Percentiles rank a stretch among this genome's conserved stretches.
These are phyloP conservation scores for Microdochium paspali DNA, from an alignment of 2,329 filamentous ascomycete genomes.

Conservation along the genomic window DNA sequence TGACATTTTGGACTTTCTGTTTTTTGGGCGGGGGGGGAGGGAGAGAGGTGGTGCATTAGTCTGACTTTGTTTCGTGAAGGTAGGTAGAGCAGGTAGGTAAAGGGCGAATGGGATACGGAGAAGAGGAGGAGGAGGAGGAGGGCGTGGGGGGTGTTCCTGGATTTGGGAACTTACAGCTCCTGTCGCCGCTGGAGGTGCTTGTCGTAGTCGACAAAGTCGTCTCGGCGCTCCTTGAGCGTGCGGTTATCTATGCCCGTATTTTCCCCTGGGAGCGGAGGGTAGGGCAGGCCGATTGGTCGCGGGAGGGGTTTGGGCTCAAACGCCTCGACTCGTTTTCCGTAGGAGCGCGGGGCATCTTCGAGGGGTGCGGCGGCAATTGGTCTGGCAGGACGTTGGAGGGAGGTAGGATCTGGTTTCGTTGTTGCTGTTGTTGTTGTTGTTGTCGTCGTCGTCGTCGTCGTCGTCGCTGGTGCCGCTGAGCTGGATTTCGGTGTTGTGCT, in stretches of 20 bases:
- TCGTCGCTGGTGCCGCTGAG: neutral
- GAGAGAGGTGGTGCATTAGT: too few relatives aligned
- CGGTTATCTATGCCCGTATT: slow-evolving; percentile 71
- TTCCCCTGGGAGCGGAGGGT: slow-evolving; percentile 66
- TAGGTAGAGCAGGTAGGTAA: too few relatives aligned
- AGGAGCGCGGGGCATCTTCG: slow-evolving; percentile 49
- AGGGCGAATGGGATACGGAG: too few relatives aligned
- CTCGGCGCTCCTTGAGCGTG: slow-evolving; percentile 55
- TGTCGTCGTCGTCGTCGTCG: neutral
- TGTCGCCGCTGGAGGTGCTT: slow-evolving; percentile 71
- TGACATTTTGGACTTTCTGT: slow-evolving; percentile 63
- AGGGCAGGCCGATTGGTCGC: slow-evolving; percentile 73
- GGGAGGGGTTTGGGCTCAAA: slow-evolving; percentile 52
- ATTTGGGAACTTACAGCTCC: slow-evolving; percentile 61
- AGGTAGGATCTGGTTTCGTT: slow-evolving; percentile 14
- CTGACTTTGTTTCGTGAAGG: too few relatives aligned
- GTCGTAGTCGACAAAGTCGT: slow-evolving; percentile 78
- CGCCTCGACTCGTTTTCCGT: slow-evolving; percentile 42
- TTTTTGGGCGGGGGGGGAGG: too few relatives aligned
- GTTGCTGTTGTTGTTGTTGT: neutral
- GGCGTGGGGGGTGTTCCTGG: too few relatives aligned
- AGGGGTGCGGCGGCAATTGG: slow-evolving; percentile 31
- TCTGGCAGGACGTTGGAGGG: slow-evolving; percentile 11
- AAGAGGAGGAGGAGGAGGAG: too few relatives aligned
- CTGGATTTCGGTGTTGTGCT: too few relatives aligned